Evolutionary conservation across 345 rosid species (phyloP), one percentile per base, ranked within the genome.

Genomic region (Schrenkiella parvula): DNA sequence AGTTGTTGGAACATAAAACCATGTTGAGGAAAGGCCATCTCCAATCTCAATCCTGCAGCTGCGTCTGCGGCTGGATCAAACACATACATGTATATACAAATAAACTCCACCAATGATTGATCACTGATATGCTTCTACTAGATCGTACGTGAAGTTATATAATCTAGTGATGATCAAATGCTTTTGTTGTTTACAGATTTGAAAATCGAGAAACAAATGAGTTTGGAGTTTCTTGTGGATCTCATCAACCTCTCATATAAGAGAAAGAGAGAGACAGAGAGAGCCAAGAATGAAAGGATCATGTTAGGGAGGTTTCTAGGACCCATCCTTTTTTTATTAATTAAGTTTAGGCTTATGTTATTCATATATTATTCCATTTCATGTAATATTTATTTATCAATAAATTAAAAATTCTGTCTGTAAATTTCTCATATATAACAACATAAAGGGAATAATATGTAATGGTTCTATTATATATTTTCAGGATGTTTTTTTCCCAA

Each of bases 11-110:
- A 86, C 83, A 83, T 76, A 84, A 87, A 89, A 76, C 83, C 77
- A 38, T 74, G 85, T 53, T 85, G 88, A 74, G 87, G 92, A 66
- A 83, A 89, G 28, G 93, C 93, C 96, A 87, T 89, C 34, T 71
- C 65, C 13, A 68, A 34, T 62, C 74, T 61, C 34, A 68, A 25
- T 62, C 65, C 74, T 34, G 46, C 73, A 1, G 37, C 53, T 47
- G 48, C 52, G 31, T 68, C 34, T 74, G 60, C 35, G n/a, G 17
- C 52, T 53, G 70, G 79, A 75, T 68, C 74, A 43, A 67, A 53
- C 37, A 32, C 68, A 75, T 60, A 73, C 77, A 73, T 64, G 21
- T 28, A 65, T 48, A 19, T 42, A 19, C 55, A 50, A 19, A 34
- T 23, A 19, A 35, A 39, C 42, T 44, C 53, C 23, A 50, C 59